These are phyloP conservation scores for Sarocladiaceae sp. DNA, from an alignment of 2,329 filamentous ascomycete genomes.

Conservation along the genomic window DNA sequence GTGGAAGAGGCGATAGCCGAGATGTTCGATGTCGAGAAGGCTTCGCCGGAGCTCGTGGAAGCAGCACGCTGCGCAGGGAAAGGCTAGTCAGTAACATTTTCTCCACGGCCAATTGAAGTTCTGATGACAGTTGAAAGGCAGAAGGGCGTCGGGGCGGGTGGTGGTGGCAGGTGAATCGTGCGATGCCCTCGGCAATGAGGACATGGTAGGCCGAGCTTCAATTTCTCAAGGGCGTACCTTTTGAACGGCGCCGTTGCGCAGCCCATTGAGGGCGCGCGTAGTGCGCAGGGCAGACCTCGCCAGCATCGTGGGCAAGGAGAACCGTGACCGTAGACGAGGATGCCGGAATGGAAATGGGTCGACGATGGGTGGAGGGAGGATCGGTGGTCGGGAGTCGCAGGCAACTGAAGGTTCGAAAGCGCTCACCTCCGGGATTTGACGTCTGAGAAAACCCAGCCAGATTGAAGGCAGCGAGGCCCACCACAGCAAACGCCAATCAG, in stretches of 20 bases:
- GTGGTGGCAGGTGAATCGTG: slow-evolving; percentile 12
- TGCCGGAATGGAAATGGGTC: slow-evolving; percentile 28
- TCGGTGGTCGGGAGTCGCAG: slow-evolving; percentile 31
- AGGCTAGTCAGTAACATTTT: slow-evolving; percentile 31
- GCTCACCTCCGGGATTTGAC: slow-evolving; percentile 14
- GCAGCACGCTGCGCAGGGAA: slow-evolving; percentile 47
- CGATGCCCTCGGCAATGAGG: slow-evolving; percentile 29
- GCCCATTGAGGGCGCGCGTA: slow-evolving; percentile 76
- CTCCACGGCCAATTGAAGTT: slow-evolving; percentile 10
- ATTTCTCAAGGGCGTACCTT: slow-evolving; percentile 52
- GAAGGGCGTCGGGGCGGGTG: slow-evolving; percentile 12
- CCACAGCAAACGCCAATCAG: slow-evolving; percentile 35
- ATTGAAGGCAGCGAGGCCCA: slow-evolving; percentile 36
- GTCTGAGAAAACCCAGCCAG: slow-evolving; percentile 32
- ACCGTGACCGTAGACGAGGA: slow-evolving; percentile 28
- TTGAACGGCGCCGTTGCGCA: slow-evolving; percentile 65
- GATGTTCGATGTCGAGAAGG: slow-evolving; percentile 69
- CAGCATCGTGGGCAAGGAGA: slow-evolving; percentile 67
- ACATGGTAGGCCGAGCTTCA: slow-evolving; percentile 21
- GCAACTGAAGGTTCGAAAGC: slow-evolving; percentile 30
- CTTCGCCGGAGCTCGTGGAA: slow-evolving; percentile 68
- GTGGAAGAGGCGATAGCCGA: slow-evolving; percentile 82
- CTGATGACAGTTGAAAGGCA: slow-evolving; percentile 7
- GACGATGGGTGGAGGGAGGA: slow-evolving; percentile 29
- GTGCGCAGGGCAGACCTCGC: slow-evolving; percentile 86